Conservation (phyloP, 2,329 filamentous ascomycete species). For the Alternaria tenuissima region DNA sequence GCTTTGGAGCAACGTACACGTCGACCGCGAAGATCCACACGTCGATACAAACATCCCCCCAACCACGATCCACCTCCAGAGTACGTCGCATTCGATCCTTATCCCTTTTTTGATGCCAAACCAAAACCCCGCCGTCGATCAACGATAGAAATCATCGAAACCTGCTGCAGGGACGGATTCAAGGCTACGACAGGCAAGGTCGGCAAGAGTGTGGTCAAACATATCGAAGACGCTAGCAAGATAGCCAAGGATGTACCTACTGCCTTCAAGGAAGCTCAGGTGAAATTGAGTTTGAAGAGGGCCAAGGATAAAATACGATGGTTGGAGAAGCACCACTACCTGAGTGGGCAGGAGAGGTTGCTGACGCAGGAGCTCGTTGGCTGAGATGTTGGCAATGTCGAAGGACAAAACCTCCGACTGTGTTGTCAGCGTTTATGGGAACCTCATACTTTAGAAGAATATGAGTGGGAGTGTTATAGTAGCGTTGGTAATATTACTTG, state of each 20-base stretch:
- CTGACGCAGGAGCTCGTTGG: not conserved
- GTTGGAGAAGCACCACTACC: slow-evolving; percentile 10
- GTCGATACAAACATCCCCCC: not conserved
- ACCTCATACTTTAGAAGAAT: not conserved
- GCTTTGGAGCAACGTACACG: not conserved
- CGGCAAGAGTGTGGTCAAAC: slow-evolving; percentile 4
- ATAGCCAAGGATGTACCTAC: slow-evolving; percentile 7
- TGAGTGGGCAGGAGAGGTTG: slow-evolving; percentile 1
- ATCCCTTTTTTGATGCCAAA: slow-evolving; percentile 1
- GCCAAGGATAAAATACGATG: slow-evolving; percentile 8
- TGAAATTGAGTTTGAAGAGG: slow-evolving; percentile 1
- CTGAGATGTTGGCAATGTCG: not conserved
- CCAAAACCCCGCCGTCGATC: not conserved
- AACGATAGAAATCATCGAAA: not conserved
- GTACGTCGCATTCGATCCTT: slow-evolving; percentile 8
- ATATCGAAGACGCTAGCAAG: slow-evolving; percentile 2
- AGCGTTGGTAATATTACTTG: not conserved
- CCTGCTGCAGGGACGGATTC: not conserved
- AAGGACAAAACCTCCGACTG: not conserved
- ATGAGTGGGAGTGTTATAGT: not conserved
- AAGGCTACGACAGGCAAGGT: slow-evolving; percentile 7
- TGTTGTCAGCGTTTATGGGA: not conserved
- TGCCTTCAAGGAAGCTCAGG: slow-evolving; percentile 1
- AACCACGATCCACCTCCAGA: slow-evolving; percentile 6
- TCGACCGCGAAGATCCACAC: not conserved